A percentile compares a stretch with the other conserved stretches of the same genome.
Conservation (phyloP, 768 basidiomycete genomes). For the Trametes cubensis region DNA sequence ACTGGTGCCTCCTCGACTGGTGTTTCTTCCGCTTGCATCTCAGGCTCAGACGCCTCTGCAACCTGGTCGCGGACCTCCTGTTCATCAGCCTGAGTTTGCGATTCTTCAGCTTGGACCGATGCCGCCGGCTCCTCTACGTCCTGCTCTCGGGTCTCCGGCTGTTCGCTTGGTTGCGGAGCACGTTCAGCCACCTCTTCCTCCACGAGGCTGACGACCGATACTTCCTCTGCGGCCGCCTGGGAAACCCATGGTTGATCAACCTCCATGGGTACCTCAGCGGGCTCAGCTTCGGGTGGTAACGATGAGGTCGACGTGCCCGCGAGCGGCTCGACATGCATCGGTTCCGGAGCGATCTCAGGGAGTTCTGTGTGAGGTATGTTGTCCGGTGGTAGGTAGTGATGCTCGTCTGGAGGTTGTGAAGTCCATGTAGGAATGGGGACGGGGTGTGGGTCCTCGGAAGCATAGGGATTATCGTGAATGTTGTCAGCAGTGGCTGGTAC, state of each 20-base stretch:
- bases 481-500: background rate
- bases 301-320: too few species aligned
- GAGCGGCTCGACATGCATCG: background rate
- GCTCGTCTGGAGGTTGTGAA: too few species aligned
- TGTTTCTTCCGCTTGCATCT: background rate
- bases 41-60: background rate
- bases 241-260: conserved; percentile 4
- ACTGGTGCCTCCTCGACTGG: background rate
- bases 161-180: background rate
- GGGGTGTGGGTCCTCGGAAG: background rate
- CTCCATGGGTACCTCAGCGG: conserved; percentile 14
- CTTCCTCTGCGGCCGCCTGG: background rate
- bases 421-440: too few species aligned
- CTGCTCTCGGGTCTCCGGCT: background rate
- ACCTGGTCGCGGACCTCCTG: too few species aligned
- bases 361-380: too few species aligned
- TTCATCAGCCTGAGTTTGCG: too few species aligned
- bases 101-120: too few species aligned
- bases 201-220: background rate
- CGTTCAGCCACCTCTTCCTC: background rate
- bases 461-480: background rate
- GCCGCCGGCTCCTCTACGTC: background rate
- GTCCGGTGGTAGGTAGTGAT: too few species aligned
- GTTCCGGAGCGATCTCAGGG: background rate
- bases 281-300: too few species aligned